Percentiles rank a stretch among this genome's conserved stretches.
These are phyloP conservation scores for Leccinum solheimii DNA, from an alignment of 1,284 basidiomycete genomes.

Conservation along the genomic window DNA sequence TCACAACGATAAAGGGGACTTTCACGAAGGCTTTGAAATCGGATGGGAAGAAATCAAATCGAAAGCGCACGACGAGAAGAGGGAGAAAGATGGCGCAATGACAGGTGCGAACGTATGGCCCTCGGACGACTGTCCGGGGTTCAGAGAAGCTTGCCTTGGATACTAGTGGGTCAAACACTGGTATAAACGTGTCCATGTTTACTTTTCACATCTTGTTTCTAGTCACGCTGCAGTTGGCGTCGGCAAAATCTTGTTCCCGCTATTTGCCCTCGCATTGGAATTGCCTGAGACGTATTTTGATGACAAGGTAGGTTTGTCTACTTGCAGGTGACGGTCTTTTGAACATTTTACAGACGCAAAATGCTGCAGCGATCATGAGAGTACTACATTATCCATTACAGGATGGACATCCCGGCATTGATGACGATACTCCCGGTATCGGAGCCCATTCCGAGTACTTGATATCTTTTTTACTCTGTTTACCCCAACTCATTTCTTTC, in stretches of 20 bases:
- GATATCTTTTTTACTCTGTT: slow-evolving; percentile 16
- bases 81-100: slow-evolving; percentile 48
- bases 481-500: slow-evolving; percentile 2
- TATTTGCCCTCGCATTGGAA: slow-evolving; percentile 82
- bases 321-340: neutral
- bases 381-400: slow-evolving; percentile 75
- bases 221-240: slow-evolving; percentile 60
- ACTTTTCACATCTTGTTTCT: neutral
- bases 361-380: slow-evolving; percentile 76
- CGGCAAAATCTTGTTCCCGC: slow-evolving; percentile 73
- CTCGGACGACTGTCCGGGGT: slow-evolving; percentile 22
- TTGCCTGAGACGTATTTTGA: slow-evolving; percentile 76
- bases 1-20: slow-evolving; percentile 64
- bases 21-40: slow-evolving; percentile 85
- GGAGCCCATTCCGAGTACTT: slow-evolving; percentile 77
- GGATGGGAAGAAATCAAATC: slow-evolving; percentile 62
- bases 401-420: slow-evolving; percentile 47
- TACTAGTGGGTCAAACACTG: slow-evolving; percentile 31
- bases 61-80: slow-evolving; percentile 33
- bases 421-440: slow-evolving; percentile 68
- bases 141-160: slow-evolving; percentile 22
- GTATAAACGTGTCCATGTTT: neutral
- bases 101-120: slow-evolving; percentile 59
- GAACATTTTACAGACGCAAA: slow-evolving; percentile 36
- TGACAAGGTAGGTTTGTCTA: slow-evolving; percentile 57